phyloP scores from a whole-genome alignment of 2,329 filamentous ascomycete genomes.

The Microdochium nivale region DNA sequence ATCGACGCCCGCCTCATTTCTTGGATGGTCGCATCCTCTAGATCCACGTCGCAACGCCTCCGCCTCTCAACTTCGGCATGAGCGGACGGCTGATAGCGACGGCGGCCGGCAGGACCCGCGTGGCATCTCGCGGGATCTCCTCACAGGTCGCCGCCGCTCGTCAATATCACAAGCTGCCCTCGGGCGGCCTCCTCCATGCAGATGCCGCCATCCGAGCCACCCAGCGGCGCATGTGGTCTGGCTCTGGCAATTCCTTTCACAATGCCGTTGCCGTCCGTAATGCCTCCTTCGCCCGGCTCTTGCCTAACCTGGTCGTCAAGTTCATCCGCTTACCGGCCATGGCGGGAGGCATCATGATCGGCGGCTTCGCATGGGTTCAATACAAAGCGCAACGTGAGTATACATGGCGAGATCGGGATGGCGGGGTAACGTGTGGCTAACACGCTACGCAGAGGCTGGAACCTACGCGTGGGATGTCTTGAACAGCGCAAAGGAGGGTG shows the following conservation, averaged over 20 bases:
- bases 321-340: constrained; percentile 81
- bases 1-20: neutral
- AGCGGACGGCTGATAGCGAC: constrained; percentile 25
- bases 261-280: constrained; percentile 61
- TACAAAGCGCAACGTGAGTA: constrained; percentile 84
- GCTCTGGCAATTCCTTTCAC: constrained; percentile 70
- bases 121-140: neutral
- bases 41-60: constrained; percentile 11
- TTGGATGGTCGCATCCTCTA: neutral
- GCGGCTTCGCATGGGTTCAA: constrained; percentile 83
- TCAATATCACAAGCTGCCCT: constrained; percentile 57
- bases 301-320: constrained; percentile 88
- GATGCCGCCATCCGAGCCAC: constrained; percentile 51
- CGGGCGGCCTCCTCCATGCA: constrained; percentile 60
- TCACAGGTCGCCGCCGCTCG: constrained; percentile 40
- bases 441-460: constrained; percentile 30
- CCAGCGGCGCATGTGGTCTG: constrained; percentile 62
- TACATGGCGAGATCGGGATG: neutral
- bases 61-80: constrained; percentile 21
- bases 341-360: constrained; percentile 82
- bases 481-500: constrained; percentile 62
- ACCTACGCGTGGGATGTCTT: constrained; percentile 59
- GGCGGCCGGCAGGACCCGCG: constrained; percentile 3
- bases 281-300: constrained; percentile 53
- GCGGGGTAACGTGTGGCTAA: neutral